Evolutionary conservation across 2,329 filamentous ascomycete genomes (phyloP).

Genomic region (Aspergillus brunneoviolaceus): DNA sequence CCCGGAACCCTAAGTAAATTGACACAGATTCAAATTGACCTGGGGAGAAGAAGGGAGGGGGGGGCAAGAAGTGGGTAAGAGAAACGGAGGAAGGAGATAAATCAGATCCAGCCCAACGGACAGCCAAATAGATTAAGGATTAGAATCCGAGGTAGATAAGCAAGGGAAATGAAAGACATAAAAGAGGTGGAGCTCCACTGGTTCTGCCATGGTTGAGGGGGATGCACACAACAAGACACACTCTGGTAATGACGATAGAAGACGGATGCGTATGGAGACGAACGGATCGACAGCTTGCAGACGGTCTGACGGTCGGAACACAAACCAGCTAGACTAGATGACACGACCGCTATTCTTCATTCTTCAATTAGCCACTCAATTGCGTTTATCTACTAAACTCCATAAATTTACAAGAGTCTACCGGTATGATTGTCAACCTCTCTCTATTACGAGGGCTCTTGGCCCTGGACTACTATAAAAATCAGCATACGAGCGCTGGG

Average conservation of each 20-base stretch:
- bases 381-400: background rate
- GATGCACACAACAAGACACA: slow-evolving; percentile 25
- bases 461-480: too few relatives aligned
- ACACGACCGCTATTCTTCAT: slow-evolving; percentile 11
- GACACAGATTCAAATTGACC: background rate
- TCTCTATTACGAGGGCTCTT: too few relatives aligned
- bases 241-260: slow-evolving; percentile 5
- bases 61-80: background rate
- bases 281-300: slow-evolving; percentile 16
- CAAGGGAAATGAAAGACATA: slow-evolving; percentile 27
- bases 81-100: background rate
- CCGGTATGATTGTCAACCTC: too few relatives aligned
- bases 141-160: slow-evolving; percentile 10
- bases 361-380: slow-evolving; percentile 1
- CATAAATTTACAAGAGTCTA: too few relatives aligned
- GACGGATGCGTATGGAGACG: slow-evolving; percentile 27
- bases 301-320: slow-evolving; percentile 5
- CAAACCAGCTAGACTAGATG: slow-evolving; percentile 8
- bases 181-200: slow-evolving; percentile 20
- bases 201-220: slow-evolving; percentile 16
- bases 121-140: slow-evolving; percentile 10
- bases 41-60: background rate
- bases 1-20: background rate
- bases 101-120: background rate
- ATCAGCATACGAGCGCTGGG: too few relatives aligned